phyloP scores from a whole-genome alignment of 176 grass and related monocot genomes.

The Lolium perenne region DNA sequence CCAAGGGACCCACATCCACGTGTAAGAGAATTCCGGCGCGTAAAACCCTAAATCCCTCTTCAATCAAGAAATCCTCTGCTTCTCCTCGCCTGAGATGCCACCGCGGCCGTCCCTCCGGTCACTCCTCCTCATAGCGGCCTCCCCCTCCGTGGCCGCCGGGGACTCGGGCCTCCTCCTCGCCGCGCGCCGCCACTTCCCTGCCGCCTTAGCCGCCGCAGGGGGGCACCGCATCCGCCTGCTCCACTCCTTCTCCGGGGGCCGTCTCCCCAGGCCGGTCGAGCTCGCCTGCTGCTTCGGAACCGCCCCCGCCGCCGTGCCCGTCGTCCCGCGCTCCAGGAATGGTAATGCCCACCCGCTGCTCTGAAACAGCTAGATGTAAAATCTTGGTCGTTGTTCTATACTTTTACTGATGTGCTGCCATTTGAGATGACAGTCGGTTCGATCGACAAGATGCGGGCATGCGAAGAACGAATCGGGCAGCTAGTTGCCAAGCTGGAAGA shows the following conservation, averaged over 20 bases:
- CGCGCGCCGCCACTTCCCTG: constrained; percentile 41
- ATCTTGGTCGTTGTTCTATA: not conserved
- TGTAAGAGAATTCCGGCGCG: no score
- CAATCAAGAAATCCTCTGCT: no score
- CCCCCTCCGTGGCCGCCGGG: constrained; percentile 36
- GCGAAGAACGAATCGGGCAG: constrained; percentile 32
- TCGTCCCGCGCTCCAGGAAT: constrained; percentile 37
- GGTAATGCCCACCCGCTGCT: constrained; percentile 24
- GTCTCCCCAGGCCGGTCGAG: constrained; percentile 9
- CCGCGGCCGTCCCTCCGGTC: constrained; percentile 55
- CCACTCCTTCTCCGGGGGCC: constrained; percentile 26
- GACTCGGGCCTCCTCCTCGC: constrained; percentile 25
- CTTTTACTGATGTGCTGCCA: not conserved
- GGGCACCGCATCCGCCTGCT: constrained; percentile 31
- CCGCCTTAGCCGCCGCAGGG: not conserved
- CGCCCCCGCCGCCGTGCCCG: not conserved
- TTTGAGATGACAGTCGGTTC: constrained; percentile 23
- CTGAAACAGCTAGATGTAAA: not conserved
- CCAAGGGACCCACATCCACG: no score
- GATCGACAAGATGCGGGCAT: not conserved
- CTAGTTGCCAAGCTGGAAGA: constrained; percentile 56
- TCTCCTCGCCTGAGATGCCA: constrained; percentile 41
- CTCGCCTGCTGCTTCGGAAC: constrained; percentile 41
- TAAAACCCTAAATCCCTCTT: no score
- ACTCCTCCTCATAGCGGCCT: constrained; percentile 54